Evolutionary conservation across 2,329 filamentous ascomycete genomes (phyloP), one percentile per base, ranked within the genome.

Genomic region (Microcyclosporella mali): DNA sequence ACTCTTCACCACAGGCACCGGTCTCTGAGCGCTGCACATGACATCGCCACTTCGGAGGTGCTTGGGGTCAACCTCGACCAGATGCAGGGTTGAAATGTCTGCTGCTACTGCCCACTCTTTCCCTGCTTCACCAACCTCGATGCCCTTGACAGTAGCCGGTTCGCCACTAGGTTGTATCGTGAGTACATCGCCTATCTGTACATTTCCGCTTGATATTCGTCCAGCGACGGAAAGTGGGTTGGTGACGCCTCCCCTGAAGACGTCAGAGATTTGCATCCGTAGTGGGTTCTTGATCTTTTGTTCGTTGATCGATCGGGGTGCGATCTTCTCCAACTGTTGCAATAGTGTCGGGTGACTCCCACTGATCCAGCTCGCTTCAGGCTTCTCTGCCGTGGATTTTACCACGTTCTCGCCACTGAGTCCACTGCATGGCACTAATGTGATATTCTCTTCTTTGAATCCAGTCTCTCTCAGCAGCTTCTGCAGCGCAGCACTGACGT

Each of bases 101-200:
- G 90, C 90, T 1, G 90, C 89, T 11, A 95, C 88, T 0, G 86
- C 88, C 88, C 88, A 98, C 46, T 95, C 88, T 10, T 75, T 78
- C 1, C 77, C 68, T 38, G 85, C 78, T 16, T 79, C 75, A 60
- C 90, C 84, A 8, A 88, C 75, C 61, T 92, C 82, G 36, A 98
- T 73, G 3, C 79, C 83, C 61, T 90, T 94, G 63, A 97, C 77
- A 38, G 79, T 81, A 1, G 87, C 89, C 29, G 78, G 82, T 61
- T 95, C 85, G 17, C 81, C 82, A 41, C 85, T 85, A 0, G 92
- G 92, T 63, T 94, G 84, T 2, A 87, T 78, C 4, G 89, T 62
- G 11, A 97, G 70, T 1, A 76, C 75, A 57, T 98, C 92, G 16
- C 90, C 92, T 12, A 84, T 71, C 64, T 98, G 94, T 2, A 95